Conservation (phyloP, 106 monocot species). For the Dioscorea dumetorum region DNA sequence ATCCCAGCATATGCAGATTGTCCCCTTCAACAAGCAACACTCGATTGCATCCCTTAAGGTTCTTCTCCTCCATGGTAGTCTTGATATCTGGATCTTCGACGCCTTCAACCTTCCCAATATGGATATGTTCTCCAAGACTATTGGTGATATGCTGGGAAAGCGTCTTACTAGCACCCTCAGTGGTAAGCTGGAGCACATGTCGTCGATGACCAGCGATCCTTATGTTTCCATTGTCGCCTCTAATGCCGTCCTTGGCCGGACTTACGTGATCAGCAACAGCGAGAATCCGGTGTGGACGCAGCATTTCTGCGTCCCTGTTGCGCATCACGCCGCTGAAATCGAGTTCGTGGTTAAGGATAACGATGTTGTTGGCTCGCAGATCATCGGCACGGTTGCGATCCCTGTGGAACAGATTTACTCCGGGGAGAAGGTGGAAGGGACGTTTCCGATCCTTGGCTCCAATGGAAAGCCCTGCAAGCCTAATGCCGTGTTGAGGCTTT, state of each 20-base stretch:
- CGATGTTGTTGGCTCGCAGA: constrained; percentile 72
- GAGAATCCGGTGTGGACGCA: constrained; percentile 92
- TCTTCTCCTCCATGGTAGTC: constrained; percentile 69
- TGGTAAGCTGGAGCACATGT: constrained; percentile 32
- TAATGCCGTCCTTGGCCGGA: constrained; percentile 54
- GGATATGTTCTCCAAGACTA: constrained; percentile 81
- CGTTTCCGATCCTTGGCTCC: constrained; percentile 45
- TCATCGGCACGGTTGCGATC: constrained; percentile 68
- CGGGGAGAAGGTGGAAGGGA: constrained; percentile 61
- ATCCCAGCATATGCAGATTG: not conserved
- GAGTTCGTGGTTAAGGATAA: constrained; percentile 75
- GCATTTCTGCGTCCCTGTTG: constrained; percentile 78
- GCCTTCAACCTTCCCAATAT: constrained; percentile 78
- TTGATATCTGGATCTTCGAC: constrained; percentile 57
- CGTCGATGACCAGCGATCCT: constrained; percentile 81
- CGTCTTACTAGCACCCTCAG: constrained; percentile 27
- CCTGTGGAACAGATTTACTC: constrained; percentile 46
- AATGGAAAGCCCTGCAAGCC: constrained; percentile 75
- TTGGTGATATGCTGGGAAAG: constrained; percentile 52
- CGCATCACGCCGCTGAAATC: constrained; percentile 62
- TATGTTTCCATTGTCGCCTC: constrained; percentile 61
- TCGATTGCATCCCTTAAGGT: constrained; percentile 46
- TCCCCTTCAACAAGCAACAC: not conserved
- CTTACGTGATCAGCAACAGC: constrained; percentile 72
- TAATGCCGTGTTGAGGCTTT: constrained; percentile 57